Evolutionary conservation across 1,284 basidiomycete genomes (phyloP).

Genomic region (Schizopora paradoxa): DNA sequence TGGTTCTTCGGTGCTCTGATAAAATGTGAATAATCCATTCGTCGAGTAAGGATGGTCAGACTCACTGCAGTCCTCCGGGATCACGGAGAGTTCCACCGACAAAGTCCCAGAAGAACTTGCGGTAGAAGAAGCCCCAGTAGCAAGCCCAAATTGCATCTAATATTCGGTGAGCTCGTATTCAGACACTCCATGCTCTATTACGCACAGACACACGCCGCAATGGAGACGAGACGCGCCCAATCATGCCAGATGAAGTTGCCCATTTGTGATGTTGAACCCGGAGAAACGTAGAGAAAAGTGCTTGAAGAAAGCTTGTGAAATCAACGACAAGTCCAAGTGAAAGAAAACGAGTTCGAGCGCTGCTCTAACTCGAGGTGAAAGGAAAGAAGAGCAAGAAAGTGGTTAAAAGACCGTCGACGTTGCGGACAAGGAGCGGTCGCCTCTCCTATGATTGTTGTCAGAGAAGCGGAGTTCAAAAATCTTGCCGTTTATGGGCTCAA

Average conservation of each 20-base stretch:
- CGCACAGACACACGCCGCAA: slow-evolving; percentile 74
- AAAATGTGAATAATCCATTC: slow-evolving; percentile 1
- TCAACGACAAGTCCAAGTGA: slow-evolving; percentile 28
- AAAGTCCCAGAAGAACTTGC: slow-evolving; percentile 92
- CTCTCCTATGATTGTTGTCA: background rate
- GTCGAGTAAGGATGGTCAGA: slow-evolving; percentile 22
- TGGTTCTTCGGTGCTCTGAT: slow-evolving; percentile 59
- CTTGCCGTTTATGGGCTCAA: too few relatives aligned
- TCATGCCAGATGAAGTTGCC: slow-evolving; percentile 82
- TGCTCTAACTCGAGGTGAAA: slow-evolving; percentile 25
- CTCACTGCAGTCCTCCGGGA: slow-evolving; percentile 77
- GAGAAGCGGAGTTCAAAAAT: background rate
- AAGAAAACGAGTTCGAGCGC: slow-evolving; percentile 30
- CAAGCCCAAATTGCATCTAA: slow-evolving; percentile 74
- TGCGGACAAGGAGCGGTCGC: too few relatives aligned
- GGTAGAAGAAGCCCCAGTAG: slow-evolving; percentile 74
- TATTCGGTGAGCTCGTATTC: slow-evolving; percentile 16
- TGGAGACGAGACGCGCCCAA: slow-evolving; percentile 64
- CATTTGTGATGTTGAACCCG: slow-evolving; percentile 43
- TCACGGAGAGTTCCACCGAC: slow-evolving; percentile 62
- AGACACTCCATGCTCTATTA: slow-evolving; percentile 22
- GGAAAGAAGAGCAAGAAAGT: slow-evolving; percentile 22
- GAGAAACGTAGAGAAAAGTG: slow-evolving; percentile 19
- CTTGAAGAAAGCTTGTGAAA: slow-evolving; percentile 27
- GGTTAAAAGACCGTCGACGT: slow-evolving; percentile 21